Evolutionary conservation across 306 rosid genomes (phyloP), one percentile per base, ranked within the genome.

Genomic region (Citrullus colocynthis): DNA sequence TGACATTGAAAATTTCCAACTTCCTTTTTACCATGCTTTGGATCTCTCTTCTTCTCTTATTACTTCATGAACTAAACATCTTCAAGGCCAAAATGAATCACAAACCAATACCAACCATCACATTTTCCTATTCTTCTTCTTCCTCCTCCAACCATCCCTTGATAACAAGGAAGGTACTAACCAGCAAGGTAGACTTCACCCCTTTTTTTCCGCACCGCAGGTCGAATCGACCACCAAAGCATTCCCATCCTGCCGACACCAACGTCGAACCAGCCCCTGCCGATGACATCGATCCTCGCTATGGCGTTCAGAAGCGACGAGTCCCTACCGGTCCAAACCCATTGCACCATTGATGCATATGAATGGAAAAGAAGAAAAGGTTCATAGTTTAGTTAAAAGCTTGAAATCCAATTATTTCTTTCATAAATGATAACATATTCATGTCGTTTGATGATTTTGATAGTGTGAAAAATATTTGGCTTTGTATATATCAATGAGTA

Each of bases 321-420:
- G 98, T 94, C 42, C 98, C 98, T 20, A 92, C 91, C 0, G 98
- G 98, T 84, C 98, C 98, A 55, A 94, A 94, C 62, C 98, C 97
- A 17, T 87, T 94, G 81, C 98, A 94, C 91, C 96, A 94, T 80
- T 89, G 88, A 85, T 86, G 73, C 15, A 62, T 61, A 21, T 10
- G 48, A 48, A 14, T 20, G 80, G 56, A 24, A 9, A 77, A 63
- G 44, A 57, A 75, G 45, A 24, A 71, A 62, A 62, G 49, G 55
- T 30, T 2, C 56, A 77, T 77, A 30, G 71, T 59, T 24, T 76
- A 61, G 74, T 77, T 39, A 66, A 77, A 24, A 77, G 80, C 60
- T 77, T 77, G 32, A 24, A 71, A 11, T 70, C 11, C 41, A 30
- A 71, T 24, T 71, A 24, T 71, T 67, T 67, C 41, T 24, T 36